These are phyloP conservation scores for Agrocybe chaxingu DNA, from an alignment of 768 basidiomycete species.

Conservation along the genomic window DNA sequence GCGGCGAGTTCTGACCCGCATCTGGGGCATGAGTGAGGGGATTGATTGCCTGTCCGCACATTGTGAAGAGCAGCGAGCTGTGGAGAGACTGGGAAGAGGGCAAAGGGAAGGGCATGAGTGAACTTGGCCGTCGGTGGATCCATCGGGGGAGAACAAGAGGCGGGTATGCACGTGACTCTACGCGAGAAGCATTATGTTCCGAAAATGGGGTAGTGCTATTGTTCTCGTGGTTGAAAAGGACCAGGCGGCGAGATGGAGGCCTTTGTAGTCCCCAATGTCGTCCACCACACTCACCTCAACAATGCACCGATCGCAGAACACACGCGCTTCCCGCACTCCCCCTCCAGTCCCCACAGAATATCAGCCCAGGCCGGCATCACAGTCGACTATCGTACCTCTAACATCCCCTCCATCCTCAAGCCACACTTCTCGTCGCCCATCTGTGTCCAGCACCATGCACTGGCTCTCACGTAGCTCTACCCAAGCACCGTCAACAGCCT, in stretches of 20 bases:
- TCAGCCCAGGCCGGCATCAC: too few species aligned
- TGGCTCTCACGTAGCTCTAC: slow-evolving; percentile 44
- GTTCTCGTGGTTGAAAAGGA: slow-evolving; percentile 3
- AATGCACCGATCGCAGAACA: slow-evolving; percentile 27
- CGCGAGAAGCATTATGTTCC: slow-evolving; percentile 12
- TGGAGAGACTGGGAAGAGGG: slow-evolving; percentile 49
- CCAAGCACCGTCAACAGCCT: slow-evolving; percentile 19
- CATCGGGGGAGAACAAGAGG: slow-evolving; percentile 13
- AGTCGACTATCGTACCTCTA: slow-evolving; percentile 12
- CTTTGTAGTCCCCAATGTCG: slow-evolving; percentile 13
- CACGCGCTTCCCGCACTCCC: slow-evolving; percentile 26
- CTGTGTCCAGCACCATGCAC: slow-evolving; percentile 45
- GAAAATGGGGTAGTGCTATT: slow-evolving; percentile 11
- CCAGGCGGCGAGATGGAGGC: not conserved
- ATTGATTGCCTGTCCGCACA: slow-evolving; percentile 28
- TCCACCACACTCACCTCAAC: slow-evolving; percentile 21
- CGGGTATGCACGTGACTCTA: slow-evolving; percentile 10
- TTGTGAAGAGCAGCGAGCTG: slow-evolving; percentile 63
- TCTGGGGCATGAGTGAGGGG: slow-evolving; percentile 36
- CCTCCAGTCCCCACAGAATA: slow-evolving; percentile 1
- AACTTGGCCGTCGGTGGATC: slow-evolving; percentile 39
- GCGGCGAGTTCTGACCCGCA: slow-evolving; percentile 52
- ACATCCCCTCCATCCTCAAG: slow-evolving; percentile 18
- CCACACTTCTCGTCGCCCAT: slow-evolving; percentile 29
- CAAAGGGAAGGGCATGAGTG: slow-evolving; percentile 43